phyloP scores from a whole-genome alignment of 1,284 basidiomycete genomes.

The Boletus holoroseus region DNA sequence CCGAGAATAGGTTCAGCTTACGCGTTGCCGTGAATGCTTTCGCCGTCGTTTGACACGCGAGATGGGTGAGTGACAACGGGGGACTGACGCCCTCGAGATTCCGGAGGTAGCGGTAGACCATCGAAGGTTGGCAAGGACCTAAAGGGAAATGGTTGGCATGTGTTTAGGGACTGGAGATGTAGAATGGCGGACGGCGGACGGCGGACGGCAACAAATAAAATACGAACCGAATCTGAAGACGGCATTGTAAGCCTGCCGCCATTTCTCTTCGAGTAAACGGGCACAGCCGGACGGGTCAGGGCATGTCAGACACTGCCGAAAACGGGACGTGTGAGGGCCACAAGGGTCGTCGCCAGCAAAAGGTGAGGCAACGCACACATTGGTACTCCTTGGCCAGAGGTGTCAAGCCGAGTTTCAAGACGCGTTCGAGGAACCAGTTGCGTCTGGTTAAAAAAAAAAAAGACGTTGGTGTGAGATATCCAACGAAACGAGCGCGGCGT shows the following conservation, averaged over 20 bases:
- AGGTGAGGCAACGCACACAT: constrained; percentile 53
- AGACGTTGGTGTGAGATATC: not conserved
- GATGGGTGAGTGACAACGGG: constrained; percentile 72
- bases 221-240: constrained; percentile 78
- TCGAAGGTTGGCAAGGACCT: constrained; percentile 81
- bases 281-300: constrained; percentile 79
- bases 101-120: constrained; percentile 84
- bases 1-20: constrained; percentile 36
- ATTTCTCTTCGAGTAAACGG: constrained; percentile 88
- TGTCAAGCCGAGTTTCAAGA: constrained; percentile 85
- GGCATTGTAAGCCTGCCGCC: constrained; percentile 81
- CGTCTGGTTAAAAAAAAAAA: constrained; percentile 45
- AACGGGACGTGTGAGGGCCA: not conserved
- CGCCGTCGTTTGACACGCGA: constrained; percentile 81
- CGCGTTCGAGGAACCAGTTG: constrained; percentile 90
- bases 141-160: constrained; percentile 13
- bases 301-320: constrained; percentile 68
- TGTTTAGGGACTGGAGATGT: not conserved
- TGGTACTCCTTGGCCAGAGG: constrained; percentile 86
- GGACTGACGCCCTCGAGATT: constrained; percentile 79
- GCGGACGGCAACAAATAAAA: not conserved
- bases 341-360: not conserved
- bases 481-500: not conserved
- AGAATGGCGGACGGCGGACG: not conserved
- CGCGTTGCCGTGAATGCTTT: constrained; percentile 80